Conservation (phyloP, 129 eudicot species). For the Helichrysum umbraculigerum region DNA sequence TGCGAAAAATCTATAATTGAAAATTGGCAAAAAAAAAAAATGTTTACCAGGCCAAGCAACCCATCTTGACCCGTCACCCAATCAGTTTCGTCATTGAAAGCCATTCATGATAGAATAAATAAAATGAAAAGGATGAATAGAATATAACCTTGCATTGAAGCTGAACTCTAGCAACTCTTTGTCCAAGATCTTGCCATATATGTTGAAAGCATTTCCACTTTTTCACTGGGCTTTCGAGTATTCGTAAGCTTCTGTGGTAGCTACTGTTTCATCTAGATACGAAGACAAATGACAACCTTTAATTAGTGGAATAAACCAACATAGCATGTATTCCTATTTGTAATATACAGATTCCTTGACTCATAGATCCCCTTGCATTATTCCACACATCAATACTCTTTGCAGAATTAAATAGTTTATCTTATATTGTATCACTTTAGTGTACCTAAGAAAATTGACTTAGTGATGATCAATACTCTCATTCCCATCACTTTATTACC, state of each 20-base stretch:
- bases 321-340: no score
- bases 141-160: slow-evolving; percentile 87
- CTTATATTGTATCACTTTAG: no score
- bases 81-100: not conserved
- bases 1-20: not conserved
- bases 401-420: no score
- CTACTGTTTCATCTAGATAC: no score
- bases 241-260: slow-evolving; percentile 57
- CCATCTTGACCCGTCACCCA: not conserved
- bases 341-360: no score
- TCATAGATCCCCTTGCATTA: no score
- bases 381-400: no score
- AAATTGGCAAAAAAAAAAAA: not conserved
- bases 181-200: slow-evolving; percentile 82
- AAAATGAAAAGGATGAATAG: not conserved
- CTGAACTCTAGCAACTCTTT: slow-evolving; percentile 85
- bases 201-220: slow-evolving; percentile 71
- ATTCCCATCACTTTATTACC: no score
- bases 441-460: no score
- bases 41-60: not conserved
- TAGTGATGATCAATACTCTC: no score
- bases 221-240: slow-evolving; percentile 92
- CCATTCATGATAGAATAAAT: not conserved
- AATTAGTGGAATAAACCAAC: no score
- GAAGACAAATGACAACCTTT: no score